Percentiles rank a stretch among this genome's conserved stretches.
phyloP scores from a whole-genome alignment of 163 green algal genomes.

The Chlamydomonas reinhardtii region DNA sequence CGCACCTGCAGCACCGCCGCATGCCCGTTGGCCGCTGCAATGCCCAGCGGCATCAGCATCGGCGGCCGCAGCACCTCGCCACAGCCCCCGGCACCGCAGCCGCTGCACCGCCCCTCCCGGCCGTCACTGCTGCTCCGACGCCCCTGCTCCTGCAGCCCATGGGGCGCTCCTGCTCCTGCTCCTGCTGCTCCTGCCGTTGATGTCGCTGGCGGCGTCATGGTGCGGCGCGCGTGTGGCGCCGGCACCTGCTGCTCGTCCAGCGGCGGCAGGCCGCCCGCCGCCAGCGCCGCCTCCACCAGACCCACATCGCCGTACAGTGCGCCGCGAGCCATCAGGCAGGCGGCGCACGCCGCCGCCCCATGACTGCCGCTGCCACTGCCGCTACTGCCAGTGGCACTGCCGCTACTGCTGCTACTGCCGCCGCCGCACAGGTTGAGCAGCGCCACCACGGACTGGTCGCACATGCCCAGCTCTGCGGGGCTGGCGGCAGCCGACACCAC shows the following conservation, averaged over 20 bases:
- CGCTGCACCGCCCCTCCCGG: neutral
- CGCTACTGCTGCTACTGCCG: too few relatives aligned
- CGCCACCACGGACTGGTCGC: slow-evolving; percentile 41
- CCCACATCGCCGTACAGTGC: slow-evolving; percentile 13
- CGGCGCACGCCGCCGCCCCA: neutral
- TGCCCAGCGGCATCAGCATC: slow-evolving; percentile 44
- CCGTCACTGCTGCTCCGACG: neutral
- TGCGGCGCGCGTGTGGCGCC: too few relatives aligned
- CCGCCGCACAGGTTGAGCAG: slow-evolving; percentile 42
- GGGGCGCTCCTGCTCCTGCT: neutral
- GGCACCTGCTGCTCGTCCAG: slow-evolving; percentile 27
- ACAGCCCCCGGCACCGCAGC: neutral
- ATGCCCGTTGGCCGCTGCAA: slow-evolving; percentile 41
- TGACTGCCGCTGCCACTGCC: too few relatives aligned
- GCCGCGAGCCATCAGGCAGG: slow-evolving; percentile 42
- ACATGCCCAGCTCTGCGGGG: slow-evolving; percentile 39
- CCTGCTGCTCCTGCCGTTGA: too few relatives aligned
- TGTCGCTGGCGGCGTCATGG: too few relatives aligned
- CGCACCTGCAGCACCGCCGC: slow-evolving; percentile 27
- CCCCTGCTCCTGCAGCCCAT: neutral
- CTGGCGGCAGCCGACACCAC: slow-evolving; percentile 18
- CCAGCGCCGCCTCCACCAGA: slow-evolving; percentile 7
- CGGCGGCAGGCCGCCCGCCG: slow-evolving; percentile 19
- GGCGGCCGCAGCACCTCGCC: slow-evolving; percentile 18
- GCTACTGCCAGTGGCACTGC: too few relatives aligned